Evolutionary conservation across 768 basidiomycete species (phyloP).

Genomic region (Tylopilus sp.): DNA sequence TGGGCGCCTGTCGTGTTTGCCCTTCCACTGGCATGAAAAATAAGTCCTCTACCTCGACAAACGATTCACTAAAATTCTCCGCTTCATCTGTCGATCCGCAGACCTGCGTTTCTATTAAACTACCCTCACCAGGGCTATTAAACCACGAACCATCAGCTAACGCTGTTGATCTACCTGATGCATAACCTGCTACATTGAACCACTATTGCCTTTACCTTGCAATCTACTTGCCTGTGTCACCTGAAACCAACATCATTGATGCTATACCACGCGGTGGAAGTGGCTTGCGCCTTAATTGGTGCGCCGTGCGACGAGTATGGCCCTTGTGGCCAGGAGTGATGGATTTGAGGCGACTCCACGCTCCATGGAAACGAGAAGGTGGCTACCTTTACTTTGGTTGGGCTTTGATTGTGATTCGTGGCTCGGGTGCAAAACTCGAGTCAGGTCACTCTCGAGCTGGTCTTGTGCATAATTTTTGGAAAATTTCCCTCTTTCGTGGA

Average conservation of each 20-base stretch:
- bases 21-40: neutral
- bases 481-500: slow-evolving; percentile 16
- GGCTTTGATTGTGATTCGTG: slow-evolving; percentile 26
- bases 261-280: neutral
- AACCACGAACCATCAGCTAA: too few species aligned
- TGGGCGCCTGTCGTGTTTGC: slow-evolving; percentile 12
- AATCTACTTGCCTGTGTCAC: neutral
- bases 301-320: neutral
- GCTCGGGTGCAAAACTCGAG: slow-evolving; percentile 23
- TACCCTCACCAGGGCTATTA: neutral
- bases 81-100: neutral
- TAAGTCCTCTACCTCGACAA: neutral
- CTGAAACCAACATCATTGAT: neutral
- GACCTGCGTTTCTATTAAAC: neutral
- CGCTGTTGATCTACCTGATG: neutral
- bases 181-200: too few species aligned
- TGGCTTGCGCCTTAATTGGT: neutral
- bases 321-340: neutral
- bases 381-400: neutral
- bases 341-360: neutral
- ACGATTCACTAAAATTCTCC: neutral
- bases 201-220: too few species aligned
- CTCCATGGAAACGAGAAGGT: slow-evolving; percentile 20
- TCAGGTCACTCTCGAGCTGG: slow-evolving; percentile 27
- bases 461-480: slow-evolving; percentile 16